Evolutionary conservation across 805 yeast genomes (phyloP).

Genomic region (Metschnikowia anglica): DNA sequence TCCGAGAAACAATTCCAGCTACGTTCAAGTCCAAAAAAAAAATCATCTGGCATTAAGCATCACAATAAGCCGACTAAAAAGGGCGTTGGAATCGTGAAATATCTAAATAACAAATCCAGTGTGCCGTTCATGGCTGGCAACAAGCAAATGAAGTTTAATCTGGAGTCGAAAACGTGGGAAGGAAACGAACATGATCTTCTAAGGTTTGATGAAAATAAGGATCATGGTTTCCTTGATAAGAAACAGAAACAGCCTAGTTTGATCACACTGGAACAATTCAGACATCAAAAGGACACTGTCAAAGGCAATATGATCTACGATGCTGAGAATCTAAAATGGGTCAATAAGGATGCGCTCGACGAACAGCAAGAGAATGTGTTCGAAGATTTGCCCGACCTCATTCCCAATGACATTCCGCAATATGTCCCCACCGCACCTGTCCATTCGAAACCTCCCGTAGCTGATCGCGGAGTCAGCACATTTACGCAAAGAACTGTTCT

Average conservation of each 20-base stretch:
- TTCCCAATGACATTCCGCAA: conserved; percentile 24
- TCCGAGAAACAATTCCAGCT: conserved; percentile 22
- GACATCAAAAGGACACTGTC: conserved; percentile 22
- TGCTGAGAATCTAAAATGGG: conserved; percentile 56
- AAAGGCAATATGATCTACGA: conserved; percentile 57
- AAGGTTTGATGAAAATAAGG: conserved; percentile 43
- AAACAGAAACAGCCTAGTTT: conserved; percentile 36
- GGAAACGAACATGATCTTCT: conserved; percentile 61
- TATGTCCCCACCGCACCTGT: conserved; percentile 9
- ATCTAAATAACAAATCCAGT: conserved; percentile 25
- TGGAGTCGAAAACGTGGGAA: conserved; percentile 55
- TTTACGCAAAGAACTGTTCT: conserved; percentile 40
- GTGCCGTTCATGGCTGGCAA: conserved; percentile 22
- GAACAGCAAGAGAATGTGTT: conserved; percentile 41
- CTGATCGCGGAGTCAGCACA: conserved; percentile 33
- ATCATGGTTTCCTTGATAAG: conserved; percentile 2
- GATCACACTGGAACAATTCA: conserved; percentile 32
- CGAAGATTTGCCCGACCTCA: conserved; percentile 48
- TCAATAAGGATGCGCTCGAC: conserved; percentile 43
- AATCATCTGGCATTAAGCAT: conserved; percentile 4
- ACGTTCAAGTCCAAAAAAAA: conserved; percentile 17
- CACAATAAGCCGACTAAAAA: conserved; percentile 3
- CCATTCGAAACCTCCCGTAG: not conserved
- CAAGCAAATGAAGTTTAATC: conserved; percentile 52
- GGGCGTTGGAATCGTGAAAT: conserved; percentile 32